Percentiles rank a stretch among this genome's conserved stretches.
Conservation (phyloP, 169 alveolate genomes). For the Plasmodium gonderi region DNA sequence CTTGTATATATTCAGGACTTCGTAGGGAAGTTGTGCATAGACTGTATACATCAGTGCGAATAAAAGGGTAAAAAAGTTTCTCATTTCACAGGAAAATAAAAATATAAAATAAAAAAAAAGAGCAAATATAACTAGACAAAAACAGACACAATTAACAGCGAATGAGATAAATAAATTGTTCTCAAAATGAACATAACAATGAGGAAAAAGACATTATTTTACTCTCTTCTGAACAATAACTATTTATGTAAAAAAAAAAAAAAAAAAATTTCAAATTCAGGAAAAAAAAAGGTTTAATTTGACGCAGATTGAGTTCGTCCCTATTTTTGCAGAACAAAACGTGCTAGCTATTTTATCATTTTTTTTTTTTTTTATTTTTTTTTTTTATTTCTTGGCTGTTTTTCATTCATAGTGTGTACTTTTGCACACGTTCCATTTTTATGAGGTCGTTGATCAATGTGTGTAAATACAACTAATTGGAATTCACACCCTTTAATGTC, state of each 20-base stretch:
- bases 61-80: neutral
- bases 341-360: conserved; percentile 1
- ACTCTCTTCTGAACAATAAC: neutral
- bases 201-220: neutral
- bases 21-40: conserved; percentile 65
- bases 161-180: neutral
- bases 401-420: neutral
- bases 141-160: neutral
- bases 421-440: neutral
- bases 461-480: neutral
- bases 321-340: neutral
- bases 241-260: neutral
- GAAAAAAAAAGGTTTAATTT: neutral
- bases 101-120: neutral
- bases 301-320: neutral
- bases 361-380: neutral
- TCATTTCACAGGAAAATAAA: neutral
- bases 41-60: neutral
- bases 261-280: neutral
- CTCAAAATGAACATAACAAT: neutral
- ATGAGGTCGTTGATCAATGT: neutral
- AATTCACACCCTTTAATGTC: neutral
- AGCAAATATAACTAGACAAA: neutral
- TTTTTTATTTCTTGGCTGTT: neutral
- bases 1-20: conserved; percentile 69